Evolutionary conservation across 768 basidiomycete genomes (phyloP).

Genomic region (Termitomyces sp.): DNA sequence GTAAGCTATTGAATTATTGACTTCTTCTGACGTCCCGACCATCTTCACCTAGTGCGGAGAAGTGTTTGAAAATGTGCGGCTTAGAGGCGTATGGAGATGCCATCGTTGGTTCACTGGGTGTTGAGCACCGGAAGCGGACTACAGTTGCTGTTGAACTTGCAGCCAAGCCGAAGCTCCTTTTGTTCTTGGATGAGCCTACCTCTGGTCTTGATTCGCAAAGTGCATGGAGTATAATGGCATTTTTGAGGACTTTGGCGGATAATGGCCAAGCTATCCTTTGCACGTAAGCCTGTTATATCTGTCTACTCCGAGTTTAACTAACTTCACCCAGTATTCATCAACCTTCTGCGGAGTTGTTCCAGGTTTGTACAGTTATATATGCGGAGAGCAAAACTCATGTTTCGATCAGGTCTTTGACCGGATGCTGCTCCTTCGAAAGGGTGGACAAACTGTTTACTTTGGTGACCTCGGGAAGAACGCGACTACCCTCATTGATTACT

Average conservation of each 20-base stretch:
- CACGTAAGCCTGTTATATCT: slow-evolving; percentile 43
- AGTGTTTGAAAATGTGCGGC: slow-evolving; percentile 45
- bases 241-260: slow-evolving; percentile 71
- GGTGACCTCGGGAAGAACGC: slow-evolving; percentile 66
- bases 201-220: slow-evolving; percentile 84
- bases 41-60: slow-evolving; percentile 5
- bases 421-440: slow-evolving; percentile 67
- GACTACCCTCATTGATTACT: slow-evolving; percentile 62
- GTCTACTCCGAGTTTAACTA: not conserved
- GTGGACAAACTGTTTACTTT: slow-evolving; percentile 75
- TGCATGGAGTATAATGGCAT: slow-evolving; percentile 76
- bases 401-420: slow-evolving; percentile 54
- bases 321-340: slow-evolving; percentile 35
- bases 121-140: slow-evolving; percentile 74
- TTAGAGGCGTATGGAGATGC: slow-evolving; percentile 61
- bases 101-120: slow-evolving; percentile 58
- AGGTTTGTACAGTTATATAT: slow-evolving; percentile 22
- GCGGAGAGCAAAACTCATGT: not conserved
- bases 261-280: slow-evolving; percentile 85
- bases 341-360: slow-evolving; percentile 84
- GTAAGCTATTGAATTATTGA: slow-evolving; percentile 31
- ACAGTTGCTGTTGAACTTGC: slow-evolving; percentile 88
- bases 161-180: slow-evolving; percentile 74
- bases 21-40: not conserved
- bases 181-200: slow-evolving; percentile 90